Conservation (phyloP, 768 basidiomycete genomes). For the Mycena indigotica region DNA sequence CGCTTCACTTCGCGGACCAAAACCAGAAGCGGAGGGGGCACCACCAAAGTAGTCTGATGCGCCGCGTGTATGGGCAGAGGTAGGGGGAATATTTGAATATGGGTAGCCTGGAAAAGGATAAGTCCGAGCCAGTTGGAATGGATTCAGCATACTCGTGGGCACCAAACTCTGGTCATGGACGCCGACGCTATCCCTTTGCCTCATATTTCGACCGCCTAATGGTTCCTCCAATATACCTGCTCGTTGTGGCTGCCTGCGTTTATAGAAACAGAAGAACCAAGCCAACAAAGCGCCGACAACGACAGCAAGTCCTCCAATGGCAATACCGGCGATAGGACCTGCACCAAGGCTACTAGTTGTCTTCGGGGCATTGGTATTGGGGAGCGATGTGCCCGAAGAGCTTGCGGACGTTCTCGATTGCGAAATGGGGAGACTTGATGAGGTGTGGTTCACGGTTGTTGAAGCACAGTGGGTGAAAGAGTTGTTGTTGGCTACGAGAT, state of each 20-base stretch:
- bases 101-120: background rate
- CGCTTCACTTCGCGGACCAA: background rate
- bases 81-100: background rate
- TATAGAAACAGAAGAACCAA: constrained; percentile 7
- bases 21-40: background rate
- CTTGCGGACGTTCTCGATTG: constrained; percentile 34
- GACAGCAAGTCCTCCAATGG: constrained; percentile 14
- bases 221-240: constrained; percentile 1
- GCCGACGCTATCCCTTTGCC: background rate
- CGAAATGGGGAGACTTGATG: background rate
- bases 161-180: background rate
- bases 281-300: background rate
- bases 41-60: constrained; percentile 5
- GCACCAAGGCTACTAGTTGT: background rate
- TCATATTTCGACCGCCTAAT: background rate
- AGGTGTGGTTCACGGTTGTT: constrained; percentile 15
- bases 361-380: background rate
- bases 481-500: constrained; percentile 20
- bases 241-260: background rate
- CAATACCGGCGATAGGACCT: constrained; percentile 21
- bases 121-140: background rate
- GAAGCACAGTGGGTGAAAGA: constrained; percentile 23
- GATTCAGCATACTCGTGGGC: background rate
- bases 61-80: background rate
- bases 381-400: background rate